Base-by-base conservation (phyloP, 495 filamentous ascomycete genomes). In the Acidomyces sp. region DNA sequence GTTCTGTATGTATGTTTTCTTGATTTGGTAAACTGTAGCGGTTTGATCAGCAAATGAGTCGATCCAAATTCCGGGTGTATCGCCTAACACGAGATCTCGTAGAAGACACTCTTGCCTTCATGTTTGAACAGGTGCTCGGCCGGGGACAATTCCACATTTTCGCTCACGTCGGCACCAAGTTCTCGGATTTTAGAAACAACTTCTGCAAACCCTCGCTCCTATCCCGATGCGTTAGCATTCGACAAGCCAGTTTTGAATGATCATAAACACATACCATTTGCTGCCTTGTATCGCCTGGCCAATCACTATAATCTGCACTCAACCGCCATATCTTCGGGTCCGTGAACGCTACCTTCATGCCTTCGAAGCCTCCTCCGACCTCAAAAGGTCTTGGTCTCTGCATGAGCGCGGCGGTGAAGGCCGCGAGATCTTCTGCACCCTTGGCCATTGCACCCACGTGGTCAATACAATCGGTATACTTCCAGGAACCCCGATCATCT, bases 391-490 rank as follows among this genome's bases (percentile, higher is more conserved):
- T 21, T 3, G 30, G 6, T 20, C 13, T 17, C 24, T 48, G 24
- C 29, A 55, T 52, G 36, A 59, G 18, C 2, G 50, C 56, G 24
- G 56, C 54, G 29, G 52, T 50, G 13, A 59, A 48, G 3, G 40
- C 40, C 12, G 40, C 49, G 18, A 59, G 43, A 36, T 59, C 56
- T 37, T 53, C 51, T 9, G 52, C 52, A 11, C 51, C 51, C 45
- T 59, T 59, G 11, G 56, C 53, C 48, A 59, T 59, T 12, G 48
- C 51, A 22, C 56, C 48, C n/a, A 48, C 48, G 24, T 43, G 51
- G 34, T 59, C 52, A 18, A 55, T 53, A 3, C 40, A 48, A 35
- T 52, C 52, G 31, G 48, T 44, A 13, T 53, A 51, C 7, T 43
- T 37, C 39, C 55, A 55, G 9, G 52, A 43, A 24, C 53, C 54